Conservation (phyloP, 2,329 filamentous ascomycete species). For the Pyricularia sp. region DNA sequence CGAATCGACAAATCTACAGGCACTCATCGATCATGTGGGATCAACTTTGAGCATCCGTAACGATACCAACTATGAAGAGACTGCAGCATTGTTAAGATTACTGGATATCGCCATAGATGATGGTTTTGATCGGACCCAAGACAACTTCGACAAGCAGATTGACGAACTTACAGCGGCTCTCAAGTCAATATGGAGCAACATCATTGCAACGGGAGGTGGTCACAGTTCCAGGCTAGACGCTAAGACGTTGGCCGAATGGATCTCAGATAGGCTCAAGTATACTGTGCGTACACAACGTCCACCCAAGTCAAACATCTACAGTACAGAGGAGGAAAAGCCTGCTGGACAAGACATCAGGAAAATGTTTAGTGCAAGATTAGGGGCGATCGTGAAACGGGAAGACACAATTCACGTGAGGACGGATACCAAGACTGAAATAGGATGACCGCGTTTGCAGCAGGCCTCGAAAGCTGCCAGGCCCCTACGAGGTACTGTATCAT, state of each 20-base stretch:
- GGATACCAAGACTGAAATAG: background rate
- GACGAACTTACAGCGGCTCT: conserved; percentile 56
- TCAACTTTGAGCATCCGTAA: conserved; percentile 41
- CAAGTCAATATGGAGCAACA: conserved; percentile 48
- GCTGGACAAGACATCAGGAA: conserved; percentile 10
- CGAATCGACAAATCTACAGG: conserved; percentile 28
- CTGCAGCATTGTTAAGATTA: conserved; percentile 56
- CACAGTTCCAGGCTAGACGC: conserved; percentile 65
- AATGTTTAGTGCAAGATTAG: conserved; percentile 9
- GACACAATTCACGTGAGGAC: background rate
- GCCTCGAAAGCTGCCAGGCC: background rate
- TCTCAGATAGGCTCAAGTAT: conserved; percentile 65
- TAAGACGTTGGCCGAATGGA: conserved; percentile 64
- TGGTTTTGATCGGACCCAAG: conserved; percentile 23
- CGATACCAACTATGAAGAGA: conserved; percentile 57
- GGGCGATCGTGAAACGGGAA: conserved; percentile 2
- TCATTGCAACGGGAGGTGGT: conserved; percentile 65
- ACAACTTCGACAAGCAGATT: conserved; percentile 57
- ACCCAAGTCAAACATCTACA: conserved; percentile 40
- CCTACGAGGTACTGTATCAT: background rate
- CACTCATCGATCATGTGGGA: conserved; percentile 35
- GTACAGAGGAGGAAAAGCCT: background rate
- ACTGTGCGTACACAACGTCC: conserved; percentile 57
- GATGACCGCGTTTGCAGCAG: background rate
- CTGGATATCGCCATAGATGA: conserved; percentile 70